Evolutionary conservation across 2,329 filamentous ascomycete genomes (phyloP).

Genomic region (Exophiala bonariae): DNA sequence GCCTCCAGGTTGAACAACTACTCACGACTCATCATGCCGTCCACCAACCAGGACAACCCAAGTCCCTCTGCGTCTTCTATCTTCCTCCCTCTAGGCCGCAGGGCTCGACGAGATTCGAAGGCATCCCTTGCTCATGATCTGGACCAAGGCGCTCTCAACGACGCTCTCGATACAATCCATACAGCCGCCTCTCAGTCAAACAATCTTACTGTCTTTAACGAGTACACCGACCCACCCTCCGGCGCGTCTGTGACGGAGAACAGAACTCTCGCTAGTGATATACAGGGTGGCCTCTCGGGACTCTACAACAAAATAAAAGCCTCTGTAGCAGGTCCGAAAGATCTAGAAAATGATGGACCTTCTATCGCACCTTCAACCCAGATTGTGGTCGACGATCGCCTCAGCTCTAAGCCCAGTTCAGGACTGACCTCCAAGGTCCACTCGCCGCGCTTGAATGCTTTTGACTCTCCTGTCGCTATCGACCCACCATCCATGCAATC

Average conservation of each 20-base stretch:
- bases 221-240: slow-evolving; percentile 69
- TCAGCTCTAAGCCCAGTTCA: slow-evolving; percentile 19
- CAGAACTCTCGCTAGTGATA: slow-evolving; percentile 69
- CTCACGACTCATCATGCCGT: slow-evolving; percentile 35
- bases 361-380: slow-evolving; percentile 16
- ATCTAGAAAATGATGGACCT: slow-evolving; percentile 29
- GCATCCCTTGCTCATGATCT: slow-evolving; percentile 54
- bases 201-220: slow-evolving; percentile 88
- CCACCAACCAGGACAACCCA: slow-evolving; percentile 37
- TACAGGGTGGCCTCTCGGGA: slow-evolving; percentile 84
- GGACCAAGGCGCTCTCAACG: slow-evolving; percentile 73
- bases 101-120: slow-evolving; percentile 46
- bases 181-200: slow-evolving; percentile 82
- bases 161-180: slow-evolving; percentile 84
- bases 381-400: slow-evolving; percentile 9
- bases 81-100: slow-evolving; percentile 44
- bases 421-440: slow-evolving; percentile 22
- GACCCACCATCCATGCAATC: slow-evolving; percentile 29
- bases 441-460: slow-evolving; percentile 20
- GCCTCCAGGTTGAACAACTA: slow-evolving; percentile 8
- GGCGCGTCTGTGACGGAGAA: slow-evolving; percentile 64
- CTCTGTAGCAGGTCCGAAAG: slow-evolving; percentile 71
- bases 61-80: slow-evolving; percentile 47
- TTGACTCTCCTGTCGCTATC: slow-evolving; percentile 14
- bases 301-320: slow-evolving; percentile 83